These are phyloP conservation scores for Auxenochlorella protothecoides DNA, from an alignment of 139 green algal species.

Conservation along the genomic window DNA sequence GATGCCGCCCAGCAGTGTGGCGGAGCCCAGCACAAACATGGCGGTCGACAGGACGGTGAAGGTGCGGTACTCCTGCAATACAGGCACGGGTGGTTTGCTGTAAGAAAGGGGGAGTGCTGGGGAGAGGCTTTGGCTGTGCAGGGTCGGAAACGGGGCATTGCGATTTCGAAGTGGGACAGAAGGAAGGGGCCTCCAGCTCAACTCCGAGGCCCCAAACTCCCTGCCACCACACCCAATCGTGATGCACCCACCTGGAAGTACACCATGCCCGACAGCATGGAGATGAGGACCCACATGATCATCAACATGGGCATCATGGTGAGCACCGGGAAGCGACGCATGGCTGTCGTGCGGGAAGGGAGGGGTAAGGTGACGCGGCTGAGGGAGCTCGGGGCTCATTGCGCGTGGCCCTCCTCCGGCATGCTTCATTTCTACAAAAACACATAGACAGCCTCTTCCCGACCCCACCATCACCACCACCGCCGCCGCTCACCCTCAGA, in stretches of 20 bases:
- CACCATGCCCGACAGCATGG: slow-evolving; percentile 61
- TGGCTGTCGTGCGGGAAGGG: slow-evolving; percentile 10
- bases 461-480: background rate
- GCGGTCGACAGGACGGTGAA: slow-evolving; percentile 35
- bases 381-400: too few species aligned
- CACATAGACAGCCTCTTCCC: background rate
- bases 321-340: slow-evolving; percentile 69
- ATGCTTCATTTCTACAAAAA: background rate
- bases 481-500: slow-evolving; percentile 49
- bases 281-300: slow-evolving; percentile 78
- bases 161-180: background rate
- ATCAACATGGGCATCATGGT: slow-evolving; percentile 82
- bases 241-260: slow-evolving; percentile 42
- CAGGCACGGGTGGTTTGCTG: background rate
- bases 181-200: background rate
- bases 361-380: background rate
- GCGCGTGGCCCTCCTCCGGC: background rate
- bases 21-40: slow-evolving; percentile 68
- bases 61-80: slow-evolving; percentile 48
- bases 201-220: background rate
- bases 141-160: background rate
- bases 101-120: background rate
- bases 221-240: background rate
- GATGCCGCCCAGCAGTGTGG: slow-evolving; percentile 21
- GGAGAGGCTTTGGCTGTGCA: background rate